Percentiles rank a stretch among this genome's conserved stretches.
These are phyloP conservation scores for Magnolia officinalis DNA, from an alignment of 164 flowering plant genomes.

Conservation along the genomic window DNA sequence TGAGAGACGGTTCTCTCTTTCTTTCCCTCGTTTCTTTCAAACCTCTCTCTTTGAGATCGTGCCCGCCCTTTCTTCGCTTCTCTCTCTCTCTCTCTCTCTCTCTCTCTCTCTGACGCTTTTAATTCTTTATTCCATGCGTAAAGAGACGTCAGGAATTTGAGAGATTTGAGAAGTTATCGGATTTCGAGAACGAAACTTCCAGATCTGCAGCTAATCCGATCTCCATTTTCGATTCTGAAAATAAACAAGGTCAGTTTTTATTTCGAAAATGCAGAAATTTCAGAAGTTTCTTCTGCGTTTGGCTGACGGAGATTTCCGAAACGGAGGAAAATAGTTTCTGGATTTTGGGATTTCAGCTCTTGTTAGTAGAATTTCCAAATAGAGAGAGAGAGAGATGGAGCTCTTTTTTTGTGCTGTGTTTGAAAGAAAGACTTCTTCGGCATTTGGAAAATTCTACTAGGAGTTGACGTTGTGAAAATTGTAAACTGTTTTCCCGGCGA, in stretches of 20 bases:
- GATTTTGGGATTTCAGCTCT: background rate
- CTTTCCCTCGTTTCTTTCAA: background rate
- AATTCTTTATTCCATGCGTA: slow-evolving; percentile 1
- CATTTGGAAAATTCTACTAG: too few relatives aligned
- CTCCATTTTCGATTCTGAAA: background rate
- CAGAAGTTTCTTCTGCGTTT: background rate
- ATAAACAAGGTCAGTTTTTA: background rate
- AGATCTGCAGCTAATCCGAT: background rate
- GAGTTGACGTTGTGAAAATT: too few relatives aligned
- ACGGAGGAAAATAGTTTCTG: background rate
- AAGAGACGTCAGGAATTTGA: background rate
- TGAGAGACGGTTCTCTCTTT: background rate
- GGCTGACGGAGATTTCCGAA: background rate
- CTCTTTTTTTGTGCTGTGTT: too few relatives aligned
- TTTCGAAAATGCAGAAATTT: background rate
- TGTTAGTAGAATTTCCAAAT: too few relatives aligned
- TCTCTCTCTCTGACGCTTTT: background rate
- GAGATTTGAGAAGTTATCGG: background rate
- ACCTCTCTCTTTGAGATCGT: background rate
- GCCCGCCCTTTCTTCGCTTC: background rate
- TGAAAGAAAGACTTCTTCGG: too few relatives aligned
- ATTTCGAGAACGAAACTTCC: background rate
- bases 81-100: background rate
- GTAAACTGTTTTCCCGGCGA: too few relatives aligned
- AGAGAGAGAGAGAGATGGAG: too few relatives aligned